These are phyloP conservation scores for Phytophthora pisi DNA, from an alignment of 352 stramenopile genomes.

Conservation along the genomic window DNA sequence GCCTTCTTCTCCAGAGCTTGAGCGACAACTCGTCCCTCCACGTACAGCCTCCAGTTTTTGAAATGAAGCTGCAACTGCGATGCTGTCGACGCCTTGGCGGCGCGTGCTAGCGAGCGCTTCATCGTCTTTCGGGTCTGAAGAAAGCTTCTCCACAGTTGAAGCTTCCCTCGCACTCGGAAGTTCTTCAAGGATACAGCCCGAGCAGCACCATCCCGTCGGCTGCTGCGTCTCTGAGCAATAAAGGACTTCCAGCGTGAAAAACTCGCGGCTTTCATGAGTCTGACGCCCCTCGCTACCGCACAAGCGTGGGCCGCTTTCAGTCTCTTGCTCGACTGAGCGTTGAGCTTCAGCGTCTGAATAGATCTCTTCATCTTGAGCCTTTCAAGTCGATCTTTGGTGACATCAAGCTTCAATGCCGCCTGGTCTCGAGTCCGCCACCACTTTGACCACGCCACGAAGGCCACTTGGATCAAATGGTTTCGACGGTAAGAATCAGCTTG, in stretches of 20 bases:
- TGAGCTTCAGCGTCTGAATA: conserved; percentile 11
- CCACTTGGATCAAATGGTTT: not conserved
- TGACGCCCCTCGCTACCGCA: conserved; percentile 9
- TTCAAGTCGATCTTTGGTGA: not conserved
- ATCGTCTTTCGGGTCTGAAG: conserved; percentile 31
- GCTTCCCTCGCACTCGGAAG: conserved; percentile 20
- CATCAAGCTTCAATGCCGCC: conserved; percentile 1
- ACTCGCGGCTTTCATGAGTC: conserved; percentile 4
- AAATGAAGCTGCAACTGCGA: conserved; percentile 26
- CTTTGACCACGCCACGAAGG: conserved; percentile 15
- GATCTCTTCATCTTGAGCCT: conserved; percentile 3
- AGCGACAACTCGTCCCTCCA: conserved; percentile 10
- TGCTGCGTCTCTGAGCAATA: conserved; percentile 9
- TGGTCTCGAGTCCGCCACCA: conserved; percentile 6
- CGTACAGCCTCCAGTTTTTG: conserved; percentile 39
- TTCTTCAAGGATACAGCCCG: conserved; percentile 2
- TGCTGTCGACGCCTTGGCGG: conserved; percentile 13
- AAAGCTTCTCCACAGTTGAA: conserved; percentile 35
- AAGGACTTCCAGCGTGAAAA: conserved; percentile 28
- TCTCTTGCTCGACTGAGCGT: conserved; percentile 5
- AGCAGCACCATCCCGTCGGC: not conserved
- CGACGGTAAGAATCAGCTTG: conserved; percentile 1
- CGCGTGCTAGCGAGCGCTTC: conserved; percentile 21
- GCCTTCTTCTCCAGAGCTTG: conserved; percentile 43
- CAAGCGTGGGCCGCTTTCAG: conserved; percentile 9